These are phyloP conservation scores for Pseudocercospora crystallina DNA, from an alignment of 2,329 filamentous ascomycete species.

Conservation along the genomic window DNA sequence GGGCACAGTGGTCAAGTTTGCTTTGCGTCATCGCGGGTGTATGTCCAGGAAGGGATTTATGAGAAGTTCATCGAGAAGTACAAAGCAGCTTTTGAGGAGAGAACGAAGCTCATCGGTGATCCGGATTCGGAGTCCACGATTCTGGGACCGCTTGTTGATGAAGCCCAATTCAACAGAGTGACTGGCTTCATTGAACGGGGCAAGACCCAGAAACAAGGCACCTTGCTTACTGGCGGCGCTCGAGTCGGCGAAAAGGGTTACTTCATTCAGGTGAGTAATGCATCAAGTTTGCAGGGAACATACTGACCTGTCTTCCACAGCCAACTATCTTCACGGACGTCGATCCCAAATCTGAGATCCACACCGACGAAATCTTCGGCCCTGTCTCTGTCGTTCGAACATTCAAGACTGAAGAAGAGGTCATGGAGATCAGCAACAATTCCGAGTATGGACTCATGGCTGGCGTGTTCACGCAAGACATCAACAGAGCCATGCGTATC, in stretches of 20 bases:
- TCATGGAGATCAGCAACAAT: conserved; percentile 50
- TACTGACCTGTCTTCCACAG: neutral
- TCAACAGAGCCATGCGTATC: conserved; percentile 47
- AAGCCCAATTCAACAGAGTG: conserved; percentile 16
- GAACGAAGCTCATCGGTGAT: conserved; percentile 14
- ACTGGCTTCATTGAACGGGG: conserved; percentile 16
- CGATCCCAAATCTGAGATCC: conserved; percentile 9
- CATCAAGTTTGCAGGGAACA: no score
- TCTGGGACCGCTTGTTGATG: conserved; percentile 13
- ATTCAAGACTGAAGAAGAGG: conserved; percentile 47
- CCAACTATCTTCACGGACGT: conserved; percentile 16
- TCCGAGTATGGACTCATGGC: conserved; percentile 74
- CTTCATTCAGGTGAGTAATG: conserved; percentile 5
- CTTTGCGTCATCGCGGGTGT: conserved; percentile 15
- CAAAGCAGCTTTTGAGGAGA: conserved; percentile 8
- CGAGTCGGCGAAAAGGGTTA: conserved; percentile 22
- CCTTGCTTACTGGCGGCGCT: conserved; percentile 11
- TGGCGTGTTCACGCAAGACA: conserved; percentile 70
- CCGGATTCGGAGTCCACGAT: conserved; percentile 10
- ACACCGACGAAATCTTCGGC: conserved; percentile 68
- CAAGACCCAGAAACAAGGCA: conserved; percentile 14
- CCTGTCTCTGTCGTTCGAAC: conserved; percentile 71
- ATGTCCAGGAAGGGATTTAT: conserved; percentile 16
- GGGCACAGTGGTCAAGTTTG: conserved; percentile 15
- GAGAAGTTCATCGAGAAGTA: conserved; percentile 18